Base-by-base conservation (phyloP, 23 red algal genomes). In the Gracilaria gracilis region DNA sequence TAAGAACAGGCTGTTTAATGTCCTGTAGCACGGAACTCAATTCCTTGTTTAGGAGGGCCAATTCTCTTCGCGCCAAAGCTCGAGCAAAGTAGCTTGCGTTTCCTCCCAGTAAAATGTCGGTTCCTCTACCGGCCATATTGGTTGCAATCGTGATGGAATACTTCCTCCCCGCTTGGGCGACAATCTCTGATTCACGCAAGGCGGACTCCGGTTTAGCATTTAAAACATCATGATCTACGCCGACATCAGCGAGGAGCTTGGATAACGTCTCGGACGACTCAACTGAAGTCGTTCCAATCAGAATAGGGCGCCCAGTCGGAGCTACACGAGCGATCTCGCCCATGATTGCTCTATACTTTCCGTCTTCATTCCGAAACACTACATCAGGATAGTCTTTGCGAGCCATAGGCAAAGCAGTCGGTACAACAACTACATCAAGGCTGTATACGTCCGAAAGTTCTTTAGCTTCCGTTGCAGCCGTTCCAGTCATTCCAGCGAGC, bases 41-140 rank as follows among this genome's bases (percentile, higher is more conserved):
- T 2, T 53, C 58, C 4, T 64, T n/a, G 38, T 93, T 83, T 29
- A 61, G 35, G 1, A 47, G 24, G 12, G 54, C 71, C 14, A 97
- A 58, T 55, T 85, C 89, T 27, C 80, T 35, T 64, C 85, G 83
- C 11, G 88, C 77, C 33, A 94, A 65, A 61, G 79, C 83, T 66
- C 93, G 90, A 24, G 97, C 83, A 58, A 91, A 91, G 92, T 85
- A 90, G 16, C 79, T 62, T 31, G 94, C 61, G 59, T 99, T 99
- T 17, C 97, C 97, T 44, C 97, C 97, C 71, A 99, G 50, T 83
- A 99, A 28, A 89, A 99, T 99, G 57, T 99, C 97, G 11, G 97
- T 99, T 34, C 97, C 97, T 48, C 97, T 79, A 28, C 97, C 97
- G 40, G 97, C 93, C 97, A 99, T 99, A 84, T 99, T 99, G 27